Evolutionary conservation across 768 basidiomycete species (phyloP), one percentile per base, ranked within the genome.

Genomic region (Leccinum subgranulosum): DNA sequence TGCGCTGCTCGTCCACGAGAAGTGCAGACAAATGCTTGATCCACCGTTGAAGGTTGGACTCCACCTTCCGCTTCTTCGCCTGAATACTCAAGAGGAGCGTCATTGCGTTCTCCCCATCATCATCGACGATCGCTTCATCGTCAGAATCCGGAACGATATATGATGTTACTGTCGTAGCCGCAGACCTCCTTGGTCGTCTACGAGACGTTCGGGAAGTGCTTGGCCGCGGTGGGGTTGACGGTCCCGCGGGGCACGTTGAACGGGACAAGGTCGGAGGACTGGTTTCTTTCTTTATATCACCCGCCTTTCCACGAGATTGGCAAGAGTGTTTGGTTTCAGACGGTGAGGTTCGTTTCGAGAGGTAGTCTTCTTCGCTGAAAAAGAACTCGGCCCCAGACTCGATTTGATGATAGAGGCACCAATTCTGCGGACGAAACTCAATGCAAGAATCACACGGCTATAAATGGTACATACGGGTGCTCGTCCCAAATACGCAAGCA

Each of bases 61-160:
- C 79, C 4, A 71, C 74, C 43, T 70, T 73, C 51, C 73, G 70
- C 60, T 75, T 76, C 54, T 74, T 70, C 27, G 69, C 66, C 49
- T 72, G 68, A 58, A 73, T 59, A 21, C 65, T 71, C 56, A 67
- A 68, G 31, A 65, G 59, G 19, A 56, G 60, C 54, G 66, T 67
- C 62, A 75, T 68, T 19, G 68, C 70, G 48, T 69, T 69, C 39
- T 73, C 71, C 25, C 74, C 70, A 19, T 74, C 68, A 43, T 77
- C 76, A 29, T 73, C 75, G 7, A 64, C 72, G 39, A 82, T 82
- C 9, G 70, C 74, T 61, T 88, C 88, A 56, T 88, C 87, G 63
- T 89, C 88, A 12, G 87, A 90, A 67, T 85, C 85, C 1, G 87
- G 85, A 15, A 86, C 72, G 4, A 77, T 79, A 66, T 90, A 90